Conservation (phyloP, 2,329 filamentous ascomycete species). For the Hymenoscyphus salicellus region DNA sequence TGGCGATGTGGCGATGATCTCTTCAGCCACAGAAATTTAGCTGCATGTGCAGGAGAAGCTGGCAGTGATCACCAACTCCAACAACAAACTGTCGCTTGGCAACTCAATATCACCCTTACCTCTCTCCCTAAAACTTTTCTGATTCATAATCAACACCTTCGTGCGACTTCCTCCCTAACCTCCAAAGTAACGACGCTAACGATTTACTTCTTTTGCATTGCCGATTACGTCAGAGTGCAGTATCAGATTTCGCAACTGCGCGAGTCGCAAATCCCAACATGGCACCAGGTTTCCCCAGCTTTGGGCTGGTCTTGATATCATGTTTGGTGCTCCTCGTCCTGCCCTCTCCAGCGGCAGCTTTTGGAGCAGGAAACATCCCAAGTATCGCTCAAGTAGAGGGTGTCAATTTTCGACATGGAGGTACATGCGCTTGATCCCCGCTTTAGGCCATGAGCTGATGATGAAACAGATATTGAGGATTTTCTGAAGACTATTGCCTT, state of each 20-base stretch:
- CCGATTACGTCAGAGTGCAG: neutral
- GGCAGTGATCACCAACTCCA: neutral
- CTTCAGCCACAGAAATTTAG: neutral
- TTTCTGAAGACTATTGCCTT: constrained; percentile 75
- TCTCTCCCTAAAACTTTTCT: neutral
- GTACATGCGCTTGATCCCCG: constrained; percentile 35
- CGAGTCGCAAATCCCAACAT: constrained; percentile 17
- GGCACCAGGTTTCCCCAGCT: constrained; percentile 20
- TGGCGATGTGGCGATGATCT: neutral
- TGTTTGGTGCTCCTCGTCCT: constrained; percentile 55
- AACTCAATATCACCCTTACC: neutral
- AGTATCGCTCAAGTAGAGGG: constrained; percentile 58
- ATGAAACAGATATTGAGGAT: constrained; percentile 68
- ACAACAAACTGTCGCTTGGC: neutral
- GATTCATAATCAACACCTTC: neutral
- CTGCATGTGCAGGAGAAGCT: neutral
- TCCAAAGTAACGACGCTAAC: neutral
- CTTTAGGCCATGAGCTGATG: neutral
- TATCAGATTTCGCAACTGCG: neutral
- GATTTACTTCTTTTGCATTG: neutral
- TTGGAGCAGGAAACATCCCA: constrained; percentile 71
- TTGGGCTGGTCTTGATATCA: constrained; percentile 46
- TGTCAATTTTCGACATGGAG: constrained; percentile 67
- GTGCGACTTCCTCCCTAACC: neutral
- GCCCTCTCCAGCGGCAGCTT: constrained; percentile 56